Conservation (phyloP, 2,329 filamentous ascomycete genomes). For the Penicillium palitans region DNA sequence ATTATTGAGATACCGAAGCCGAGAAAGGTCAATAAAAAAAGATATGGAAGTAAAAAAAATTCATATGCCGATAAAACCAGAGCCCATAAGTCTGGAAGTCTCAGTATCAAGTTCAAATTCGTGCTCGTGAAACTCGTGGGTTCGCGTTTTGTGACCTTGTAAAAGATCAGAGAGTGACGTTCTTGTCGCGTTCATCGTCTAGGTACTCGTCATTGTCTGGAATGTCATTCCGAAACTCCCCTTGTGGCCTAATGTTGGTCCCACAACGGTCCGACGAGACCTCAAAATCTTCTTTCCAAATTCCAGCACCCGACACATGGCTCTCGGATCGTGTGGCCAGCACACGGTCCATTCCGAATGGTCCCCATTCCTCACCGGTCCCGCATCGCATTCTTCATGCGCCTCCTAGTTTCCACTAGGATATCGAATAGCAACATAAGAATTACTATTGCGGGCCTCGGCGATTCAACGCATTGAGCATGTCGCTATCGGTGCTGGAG, state of each 20-base stretch:
- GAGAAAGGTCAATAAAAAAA: slow-evolving; percentile 17
- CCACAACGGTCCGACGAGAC: slow-evolving; percentile 16
- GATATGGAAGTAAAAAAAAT: slow-evolving; percentile 9
- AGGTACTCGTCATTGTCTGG: background rate
- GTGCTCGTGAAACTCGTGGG: slow-evolving; percentile 36
- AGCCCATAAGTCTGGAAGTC: slow-evolving; percentile 12
- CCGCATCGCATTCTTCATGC: slow-evolving; percentile 1
- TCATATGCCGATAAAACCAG: slow-evolving; percentile 21
- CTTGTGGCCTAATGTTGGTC: background rate
- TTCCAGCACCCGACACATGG: slow-evolving; percentile 20
- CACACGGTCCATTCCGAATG: slow-evolving; percentile 24
- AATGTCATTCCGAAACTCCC: slow-evolving; percentile 7
- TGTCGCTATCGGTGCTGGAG: slow-evolving; percentile 51
- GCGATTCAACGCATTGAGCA: slow-evolving; percentile 51
- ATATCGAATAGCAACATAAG: background rate
- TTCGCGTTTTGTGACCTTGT: slow-evolving; percentile 34
- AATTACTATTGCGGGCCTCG: slow-evolving; percentile 38
- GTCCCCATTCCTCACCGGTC: background rate
- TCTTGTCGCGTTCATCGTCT: slow-evolving; percentile 10
- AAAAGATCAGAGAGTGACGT: slow-evolving; percentile 20
- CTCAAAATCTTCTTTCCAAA: slow-evolving; percentile 12
- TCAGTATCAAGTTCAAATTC: slow-evolving; percentile 30
- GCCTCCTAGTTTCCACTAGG: background rate
- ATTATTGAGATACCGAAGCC: slow-evolving; percentile 16
- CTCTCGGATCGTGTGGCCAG: slow-evolving; percentile 26